phyloP scores from a whole-genome alignment of 495 filamentous ascomycete species.

The Penicillium daleae region DNA sequence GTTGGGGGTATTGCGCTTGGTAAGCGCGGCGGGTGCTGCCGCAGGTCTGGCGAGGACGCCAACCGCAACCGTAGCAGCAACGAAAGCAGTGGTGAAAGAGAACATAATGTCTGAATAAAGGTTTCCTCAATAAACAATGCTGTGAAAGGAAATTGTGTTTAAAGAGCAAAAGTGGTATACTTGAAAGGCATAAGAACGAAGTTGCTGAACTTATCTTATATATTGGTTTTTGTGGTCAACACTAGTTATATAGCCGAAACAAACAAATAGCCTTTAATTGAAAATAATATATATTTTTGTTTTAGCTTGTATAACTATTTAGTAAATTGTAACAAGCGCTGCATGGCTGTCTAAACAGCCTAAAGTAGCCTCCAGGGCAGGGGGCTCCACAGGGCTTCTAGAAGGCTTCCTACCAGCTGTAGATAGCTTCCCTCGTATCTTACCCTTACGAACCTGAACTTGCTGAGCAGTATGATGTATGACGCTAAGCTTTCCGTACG shows the following conservation, averaged over 20 bases:
- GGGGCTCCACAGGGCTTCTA: conserved; percentile 2
- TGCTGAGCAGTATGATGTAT: too few relatives aligned
- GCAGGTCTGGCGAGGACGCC: conserved; percentile 7
- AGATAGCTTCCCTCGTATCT: too few relatives aligned
- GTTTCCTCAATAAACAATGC: not conserved
- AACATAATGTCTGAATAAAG: conserved; percentile 6
- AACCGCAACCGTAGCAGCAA: conserved; percentile 6
- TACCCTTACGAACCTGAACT: too few relatives aligned
- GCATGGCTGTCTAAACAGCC: too few relatives aligned
- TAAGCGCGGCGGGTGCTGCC: conserved; percentile 8
- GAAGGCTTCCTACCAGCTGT: too few relatives aligned
- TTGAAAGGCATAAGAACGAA: not conserved
- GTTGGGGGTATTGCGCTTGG: conserved; percentile 10
- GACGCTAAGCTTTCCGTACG: too few relatives aligned
- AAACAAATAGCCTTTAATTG: conserved; percentile 5
- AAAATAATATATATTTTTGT: conserved; percentile 5
- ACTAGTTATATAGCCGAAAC: not conserved
- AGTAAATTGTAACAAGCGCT: too few relatives aligned
- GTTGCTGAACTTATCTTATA: not conserved
- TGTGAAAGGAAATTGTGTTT: too few relatives aligned
- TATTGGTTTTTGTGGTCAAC: not conserved
- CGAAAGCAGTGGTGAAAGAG: conserved; percentile 9
- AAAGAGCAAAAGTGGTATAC: too few relatives aligned
- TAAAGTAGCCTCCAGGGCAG: conserved; percentile 1
- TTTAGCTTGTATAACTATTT: too few relatives aligned